Base-by-base conservation (phyloP, 129 eudicot species). In the Artemisia argyi region DNA sequence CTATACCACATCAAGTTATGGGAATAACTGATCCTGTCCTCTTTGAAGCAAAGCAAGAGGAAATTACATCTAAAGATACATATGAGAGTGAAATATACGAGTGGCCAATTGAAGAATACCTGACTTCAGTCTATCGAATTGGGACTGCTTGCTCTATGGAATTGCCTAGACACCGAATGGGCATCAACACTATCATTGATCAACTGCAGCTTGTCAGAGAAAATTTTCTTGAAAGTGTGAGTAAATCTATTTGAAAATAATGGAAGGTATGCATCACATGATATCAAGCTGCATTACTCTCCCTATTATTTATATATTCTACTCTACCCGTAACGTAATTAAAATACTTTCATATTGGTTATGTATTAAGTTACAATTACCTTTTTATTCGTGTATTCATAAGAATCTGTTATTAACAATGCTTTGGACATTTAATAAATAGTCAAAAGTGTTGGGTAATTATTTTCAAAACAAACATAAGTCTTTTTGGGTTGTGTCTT, bases 71-170 rank as follows among this genome's bases (percentile, higher is more conserved):
- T 52, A 48, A 55, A 18, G 69, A 44, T 32, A 46, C 69, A 11
- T 1, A 16, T 18, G 58, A 11, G 6, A 14, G 51, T 16, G 16
- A 65, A 35, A 74, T 3, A 15, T 22, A 49, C 10, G 59, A 42
- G 59, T 14, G 46, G 59, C 44, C 17, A 19, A 26, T 39, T 4
- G 32, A 64, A 10, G 65, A 65, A 9, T 62, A 53, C 46, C 17
- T 73, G 52, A 52, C 18, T 63, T 62, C 24, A 2, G 50, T 73
- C 3, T 61, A 65, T 8, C 22, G 50, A 44, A 16, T 66, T 54
- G 73, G 79, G 54, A 57, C 17, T 55, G 67, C 79, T 66, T 75
- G 73, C 71, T 75, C 79, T 28, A 54, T 42, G 48, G 76, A 70
- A 51, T 14, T 32, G 46, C 71, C 81, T 0, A 44, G 52, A 62